Base-by-base conservation (phyloP, 257 asterid genomes). In the Penstemon davidsonii region DNA sequence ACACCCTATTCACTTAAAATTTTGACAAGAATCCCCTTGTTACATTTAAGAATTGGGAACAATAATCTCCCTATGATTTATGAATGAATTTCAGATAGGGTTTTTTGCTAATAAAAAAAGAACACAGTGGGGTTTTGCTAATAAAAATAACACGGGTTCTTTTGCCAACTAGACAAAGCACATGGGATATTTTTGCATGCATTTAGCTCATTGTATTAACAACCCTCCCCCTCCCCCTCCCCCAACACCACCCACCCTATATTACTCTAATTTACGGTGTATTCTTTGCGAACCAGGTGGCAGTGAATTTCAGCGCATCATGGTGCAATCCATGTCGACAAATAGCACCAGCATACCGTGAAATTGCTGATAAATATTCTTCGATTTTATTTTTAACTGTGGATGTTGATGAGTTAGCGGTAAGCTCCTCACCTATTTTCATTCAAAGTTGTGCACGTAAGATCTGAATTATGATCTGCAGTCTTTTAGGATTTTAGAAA, bases 301-400 rank as follows among this genome's bases (percentile, higher is more conserved):
- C 81, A 51, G 88, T 80, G 68, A 88, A 88, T 81, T 88, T 88
- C 79, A 88, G 93, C 42, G 86, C 96, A 6, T 52, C 90, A 2
- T 86, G 96, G 96, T 82, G 93, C 54, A 55, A 45, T 59, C 93
- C 92, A 5, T 88, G 90, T 71, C 72, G 85, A 73, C 65, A 66
- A 55, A 80, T 80, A 11, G 84, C 90, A 52, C 76, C 87, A 56
- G 64, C 81, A 41, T 88, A 75, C 58, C 50, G 61, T 4, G 87
- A 88, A 54, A 87, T 88, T 66, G 82, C 96, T 49, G 82, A 86
- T 40, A 82, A 73, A 79, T 80, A 82, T 73, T 19, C 87, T 43
- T 75, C 84, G 5, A 65, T 81, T 51, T 63, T 84, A 57, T 88
- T 86, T 74, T 18, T 88, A 57, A 84, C 90, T 0, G 80, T 88